Percentiles rank a stretch among this genome's conserved stretches.
Conservation (phyloP, 495 filamentous ascomycete genomes). For the Aspergillus campestris region DNA sequence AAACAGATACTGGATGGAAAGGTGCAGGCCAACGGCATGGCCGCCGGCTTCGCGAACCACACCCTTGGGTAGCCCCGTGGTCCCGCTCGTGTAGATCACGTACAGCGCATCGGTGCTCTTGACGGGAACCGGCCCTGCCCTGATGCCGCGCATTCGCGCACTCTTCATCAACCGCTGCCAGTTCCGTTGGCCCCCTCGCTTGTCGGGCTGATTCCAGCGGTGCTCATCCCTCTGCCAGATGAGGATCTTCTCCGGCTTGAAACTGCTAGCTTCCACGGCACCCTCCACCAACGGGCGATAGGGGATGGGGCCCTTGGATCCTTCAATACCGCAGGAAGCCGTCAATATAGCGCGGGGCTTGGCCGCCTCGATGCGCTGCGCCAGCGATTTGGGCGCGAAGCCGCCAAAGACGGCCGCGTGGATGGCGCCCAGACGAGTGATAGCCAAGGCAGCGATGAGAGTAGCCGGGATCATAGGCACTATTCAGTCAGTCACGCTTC, state of each 20-base stretch:
- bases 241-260: constrained; percentile 59
- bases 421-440: constrained; percentile 74
- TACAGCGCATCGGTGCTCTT: constrained; percentile 71
- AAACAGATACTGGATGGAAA: constrained; percentile 73
- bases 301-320: constrained; percentile 60
- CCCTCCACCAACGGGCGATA: constrained; percentile 67
- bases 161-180: constrained; percentile 72
- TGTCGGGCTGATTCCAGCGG: constrained; percentile 59
- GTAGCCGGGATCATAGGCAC: constrained; percentile 96
- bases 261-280: constrained; percentile 48
- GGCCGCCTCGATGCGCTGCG: constrained; percentile 81
- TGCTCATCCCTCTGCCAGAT: constrained; percentile 75
- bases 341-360: constrained; percentile 71
- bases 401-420: constrained; percentile 92
- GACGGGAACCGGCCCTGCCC: constrained; percentile 64
- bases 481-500: constrained; percentile 18
- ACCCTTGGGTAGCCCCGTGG: constrained; percentile 83
- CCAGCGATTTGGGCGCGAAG: constrained; percentile 71
- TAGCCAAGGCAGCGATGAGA: constrained; percentile 73
- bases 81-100: constrained; percentile 82
- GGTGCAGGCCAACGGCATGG: constrained; percentile 76
- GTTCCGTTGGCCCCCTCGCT: constrained; percentile 57
- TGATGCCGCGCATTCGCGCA: constrained; percentile 53
- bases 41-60: constrained; percentile 78
- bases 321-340: constrained; percentile 88